Percentiles rank a stretch among this genome's conserved stretches.
Evolutionary conservation across 1,139 yeast genomes (phyloP).

Genomic region (Candida sojae): DNA sequence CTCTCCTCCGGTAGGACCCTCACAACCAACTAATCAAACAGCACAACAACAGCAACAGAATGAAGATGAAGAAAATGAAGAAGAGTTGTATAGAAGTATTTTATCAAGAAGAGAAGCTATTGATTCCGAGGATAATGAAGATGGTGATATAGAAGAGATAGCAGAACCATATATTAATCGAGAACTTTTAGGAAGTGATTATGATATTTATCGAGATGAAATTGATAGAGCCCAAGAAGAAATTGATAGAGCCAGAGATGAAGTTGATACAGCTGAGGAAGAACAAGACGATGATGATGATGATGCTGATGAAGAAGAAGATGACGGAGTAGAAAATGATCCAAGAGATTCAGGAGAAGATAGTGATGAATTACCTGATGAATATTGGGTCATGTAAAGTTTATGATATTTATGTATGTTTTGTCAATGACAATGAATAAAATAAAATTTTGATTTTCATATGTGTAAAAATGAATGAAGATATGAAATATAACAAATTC

Average conservation of each 20-base stretch:
- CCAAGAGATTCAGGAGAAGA: neutral
- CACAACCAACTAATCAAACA: neutral
- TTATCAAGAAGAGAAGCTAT: slow-evolving; percentile 13
- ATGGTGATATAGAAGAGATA: slow-evolving; percentile 13
- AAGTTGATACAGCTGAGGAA: slow-evolving; percentile 8
- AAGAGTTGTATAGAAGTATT: slow-evolving; percentile 7
- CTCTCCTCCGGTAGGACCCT: neutral
- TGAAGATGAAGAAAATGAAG: slow-evolving; percentile 9
- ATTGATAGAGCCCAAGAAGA: slow-evolving; percentile 12
- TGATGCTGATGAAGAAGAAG: slow-evolving; percentile 2
- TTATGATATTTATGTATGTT: too few species aligned
- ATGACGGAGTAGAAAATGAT: slow-evolving; percentile 1
- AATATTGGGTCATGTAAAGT: slow-evolving; percentile 15
- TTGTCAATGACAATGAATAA: too few species aligned
- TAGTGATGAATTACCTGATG: slow-evolving; percentile 13
- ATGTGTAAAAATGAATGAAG: too few species aligned
- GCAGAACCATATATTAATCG: slow-evolving; percentile 8
- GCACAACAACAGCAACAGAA: slow-evolving; percentile 5
- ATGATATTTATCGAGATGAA: slow-evolving; percentile 11
- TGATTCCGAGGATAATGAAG: slow-evolving; percentile 15
- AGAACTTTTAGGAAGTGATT: slow-evolving; percentile 8
- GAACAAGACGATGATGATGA: slow-evolving; percentile 3
- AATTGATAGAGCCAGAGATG: slow-evolving; percentile 13
- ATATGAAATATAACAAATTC: too few species aligned
- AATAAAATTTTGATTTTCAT: too few species aligned